Evolutionary conservation across 495 filamentous ascomycete species (phyloP), one percentile per base, ranked within the genome.

Genomic region (Trichoderma gamsii): DNA sequence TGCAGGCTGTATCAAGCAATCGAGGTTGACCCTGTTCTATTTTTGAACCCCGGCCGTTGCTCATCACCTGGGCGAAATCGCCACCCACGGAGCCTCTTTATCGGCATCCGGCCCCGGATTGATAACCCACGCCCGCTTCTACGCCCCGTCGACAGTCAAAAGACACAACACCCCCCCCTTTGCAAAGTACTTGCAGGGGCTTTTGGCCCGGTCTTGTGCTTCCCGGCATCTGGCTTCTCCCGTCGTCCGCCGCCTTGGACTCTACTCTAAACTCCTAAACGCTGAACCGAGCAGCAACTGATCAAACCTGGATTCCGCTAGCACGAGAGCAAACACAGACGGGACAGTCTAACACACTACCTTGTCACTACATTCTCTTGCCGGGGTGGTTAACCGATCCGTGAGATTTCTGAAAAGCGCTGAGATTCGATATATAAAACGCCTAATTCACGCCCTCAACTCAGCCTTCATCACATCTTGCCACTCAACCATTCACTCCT

Each of bases 81-180:
- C 56, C 56, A 18, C 56, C 27, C 16, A 29, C 18, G 51, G 21
- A 59, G 23, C 11, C 27, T 15, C 13, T 32, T 29, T 6, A 29
- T 61, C 18, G 18, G 9, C 25, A 61, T 61, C 2, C 9, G 0
- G 56, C 56, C 29, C 56, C 11, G 8, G 27, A 61, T 25, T 15
- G 56, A 15, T 25, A 61, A 15, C 56, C 9, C 25, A 61, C 56
- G 25, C 56, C 56, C 56, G 56, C 16, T 61, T 29, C 8, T 25
- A 29, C 9, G 13, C 18, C 49, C 29, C n/a, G 29, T 61, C 56
- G 25, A 61, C 51, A 59, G n/a, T 61, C 25, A 21, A 59, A 38
- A 59, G 51, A 32, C 56, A 61, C 23, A 61, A 23, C 56, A 23
- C 56, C n/a, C 51, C 21, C 52, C 56, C 52, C 23, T 61, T 49